These are phyloP conservation scores for Candida rishiriensis DNA, from an alignment of 805 yeast species.

Conservation along the genomic window DNA sequence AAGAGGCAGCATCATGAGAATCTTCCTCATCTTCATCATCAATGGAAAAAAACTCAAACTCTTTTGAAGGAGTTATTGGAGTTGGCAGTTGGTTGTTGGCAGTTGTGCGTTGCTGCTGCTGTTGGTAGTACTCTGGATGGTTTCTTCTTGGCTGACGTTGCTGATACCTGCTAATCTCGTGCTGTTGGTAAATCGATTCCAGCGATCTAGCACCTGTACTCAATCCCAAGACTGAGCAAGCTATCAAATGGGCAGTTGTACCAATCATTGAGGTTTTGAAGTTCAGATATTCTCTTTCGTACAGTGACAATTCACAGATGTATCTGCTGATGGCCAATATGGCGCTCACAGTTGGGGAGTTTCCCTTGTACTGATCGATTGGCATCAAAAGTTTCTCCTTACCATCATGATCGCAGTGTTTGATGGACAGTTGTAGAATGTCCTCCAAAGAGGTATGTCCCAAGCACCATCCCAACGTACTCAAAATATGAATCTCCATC, in stretches of 20 bases:
- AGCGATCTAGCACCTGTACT: conserved; percentile 38
- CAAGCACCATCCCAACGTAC: conserved; percentile 36
- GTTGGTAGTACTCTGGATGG: not conserved
- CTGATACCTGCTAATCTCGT: conserved; percentile 10
- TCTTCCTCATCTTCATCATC: conserved; percentile 12
- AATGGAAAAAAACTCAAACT: conserved; percentile 14
- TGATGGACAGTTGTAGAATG: conserved; percentile 39
- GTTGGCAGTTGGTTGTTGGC: conserved; percentile 16
- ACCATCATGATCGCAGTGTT: conserved; percentile 31
- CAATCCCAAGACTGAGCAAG: conserved; percentile 49
- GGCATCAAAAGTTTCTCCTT: conserved; percentile 25
- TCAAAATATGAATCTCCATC: conserved; percentile 42
- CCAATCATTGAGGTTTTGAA: conserved; percentile 43
- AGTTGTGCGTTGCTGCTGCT: not conserved
- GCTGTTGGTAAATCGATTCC: conserved; percentile 17
- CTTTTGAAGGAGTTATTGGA: conserved; percentile 23
- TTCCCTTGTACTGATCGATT: conserved; percentile 23
- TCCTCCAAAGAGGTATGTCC: conserved; percentile 51
- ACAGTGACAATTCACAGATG: conserved; percentile 50
- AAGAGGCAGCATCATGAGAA: conserved; percentile 10
- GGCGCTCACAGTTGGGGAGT: conserved; percentile 42
- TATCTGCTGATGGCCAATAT: conserved; percentile 51
- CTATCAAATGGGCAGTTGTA: conserved; percentile 48
- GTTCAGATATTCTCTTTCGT: conserved; percentile 41
- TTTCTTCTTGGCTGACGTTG: not conserved